Evolutionary conservation across 257 asterid species (phyloP), one percentile per base, ranked within the genome.

Genomic region (Solanum infundibuliforme): DNA sequence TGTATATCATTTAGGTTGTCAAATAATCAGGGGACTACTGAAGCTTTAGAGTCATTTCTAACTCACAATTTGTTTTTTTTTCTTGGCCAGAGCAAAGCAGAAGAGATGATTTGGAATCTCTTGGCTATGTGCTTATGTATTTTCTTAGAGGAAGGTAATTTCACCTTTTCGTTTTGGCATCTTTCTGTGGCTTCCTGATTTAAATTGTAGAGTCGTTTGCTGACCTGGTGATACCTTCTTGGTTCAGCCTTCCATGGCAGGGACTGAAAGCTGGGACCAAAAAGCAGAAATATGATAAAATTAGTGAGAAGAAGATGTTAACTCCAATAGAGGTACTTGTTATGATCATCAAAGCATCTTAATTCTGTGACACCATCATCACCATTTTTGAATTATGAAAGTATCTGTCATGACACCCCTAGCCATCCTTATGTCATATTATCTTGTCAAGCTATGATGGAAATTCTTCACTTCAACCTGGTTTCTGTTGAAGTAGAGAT

Each of bases 61-160:
- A 29, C 69, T 46, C 69, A 48, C 3, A 0, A 82, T 2, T 81
- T 29, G 21, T 18, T 46, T 11, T 46, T 18, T 90, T 88, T 82
- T 90, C 75, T 87, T 88, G 91, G 85, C 82, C 95, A 96, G 99
- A 96, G 89, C 99, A 96, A 96, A 94, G 99, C 90, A 92, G 99
- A 87, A 95, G 99, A 88, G 98, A 96, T 90, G 98, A 96, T 92
- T 93, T 96, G 93, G 99, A 96, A 89, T 96, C 99, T 88, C 98
- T 96, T 85, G 99, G 99, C 86, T 96, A 93, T 89, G 98, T 95
- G 91, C 95, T 96, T 73, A 94, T 96, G 99, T 96, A 96, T 91
- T 96, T 96, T 87, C 96, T 96, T 81, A 94, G 99, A 89, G 99
- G 98, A 92, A 96, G 99, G 99, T 96, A 74, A 27, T 83, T 66